phyloP scores from a whole-genome alignment of 352 stramenopile genomes.

The Globisporangium cystogenes region DNA sequence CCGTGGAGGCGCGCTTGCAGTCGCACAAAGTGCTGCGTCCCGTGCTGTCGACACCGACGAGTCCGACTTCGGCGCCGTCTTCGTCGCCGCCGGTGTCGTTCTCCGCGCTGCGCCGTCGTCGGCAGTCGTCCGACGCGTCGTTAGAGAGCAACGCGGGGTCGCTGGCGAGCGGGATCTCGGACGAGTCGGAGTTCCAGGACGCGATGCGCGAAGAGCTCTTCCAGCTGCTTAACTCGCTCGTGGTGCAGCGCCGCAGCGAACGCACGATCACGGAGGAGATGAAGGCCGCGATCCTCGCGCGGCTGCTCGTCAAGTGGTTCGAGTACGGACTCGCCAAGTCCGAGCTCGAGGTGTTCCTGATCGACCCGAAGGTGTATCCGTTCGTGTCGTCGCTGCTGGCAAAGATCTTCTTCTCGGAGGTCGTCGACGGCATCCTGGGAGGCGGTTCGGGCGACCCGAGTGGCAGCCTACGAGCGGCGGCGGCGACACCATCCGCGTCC shows the following conservation, averaged over 20 bases:
- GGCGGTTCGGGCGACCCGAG: background rate
- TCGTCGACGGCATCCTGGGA: constrained; percentile 46
- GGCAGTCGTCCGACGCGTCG: constrained; percentile 25
- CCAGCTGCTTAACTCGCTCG: constrained; percentile 47
- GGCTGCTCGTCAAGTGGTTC: constrained; percentile 82
- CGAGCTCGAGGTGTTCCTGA: constrained; percentile 61
- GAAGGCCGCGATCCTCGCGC: constrained; percentile 64
- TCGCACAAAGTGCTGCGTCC: constrained; percentile 39
- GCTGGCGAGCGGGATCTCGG: constrained; percentile 16
- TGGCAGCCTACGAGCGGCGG: background rate
- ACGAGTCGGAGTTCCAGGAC: constrained; percentile 44
- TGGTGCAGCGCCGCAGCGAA: constrained; percentile 37
- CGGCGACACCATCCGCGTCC: background rate
- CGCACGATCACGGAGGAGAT: constrained; percentile 29
- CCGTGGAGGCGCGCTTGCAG: constrained; percentile 77
- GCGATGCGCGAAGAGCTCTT: constrained; percentile 62
- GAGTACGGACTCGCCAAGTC: constrained; percentile 54
- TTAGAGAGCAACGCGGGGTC: constrained; percentile 16
- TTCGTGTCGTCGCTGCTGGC: constrained; percentile 55
- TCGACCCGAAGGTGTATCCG: constrained; percentile 48
- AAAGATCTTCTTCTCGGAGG: constrained; percentile 73
- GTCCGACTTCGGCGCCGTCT: background rate
- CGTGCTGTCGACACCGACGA: background rate
- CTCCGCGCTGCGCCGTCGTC: constrained; percentile 5
- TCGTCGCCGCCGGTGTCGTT: constrained; percentile 1